phyloP scores from a whole-genome alignment of 108 stramenopile species.

The Skeletonema grethae region DNA sequence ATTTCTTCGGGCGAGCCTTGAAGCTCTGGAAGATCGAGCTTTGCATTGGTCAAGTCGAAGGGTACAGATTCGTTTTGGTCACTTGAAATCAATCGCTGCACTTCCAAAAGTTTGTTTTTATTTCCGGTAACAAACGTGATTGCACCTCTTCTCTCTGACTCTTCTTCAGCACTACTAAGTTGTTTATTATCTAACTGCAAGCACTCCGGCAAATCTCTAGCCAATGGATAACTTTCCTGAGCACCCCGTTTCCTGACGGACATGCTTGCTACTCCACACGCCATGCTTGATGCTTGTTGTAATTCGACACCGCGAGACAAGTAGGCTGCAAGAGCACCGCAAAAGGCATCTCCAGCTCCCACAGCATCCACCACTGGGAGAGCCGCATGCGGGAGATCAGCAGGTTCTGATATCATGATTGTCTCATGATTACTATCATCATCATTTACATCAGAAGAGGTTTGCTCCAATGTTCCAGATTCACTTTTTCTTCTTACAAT shows the following conservation, averaged over 20 bases:
- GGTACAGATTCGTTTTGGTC: slow-evolving; percentile 14
- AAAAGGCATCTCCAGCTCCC: slow-evolving; percentile 89
- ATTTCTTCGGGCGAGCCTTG: slow-evolving; percentile 88
- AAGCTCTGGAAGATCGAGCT: slow-evolving; percentile 68
- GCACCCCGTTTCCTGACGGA: slow-evolving; percentile 81
- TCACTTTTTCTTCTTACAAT: slow-evolving; percentile 51
- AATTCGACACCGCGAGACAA: slow-evolving; percentile 64
- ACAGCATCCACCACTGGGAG: slow-evolving; percentile 81
- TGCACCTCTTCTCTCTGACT: slow-evolving; percentile 8
- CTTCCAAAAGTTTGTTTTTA: slow-evolving; percentile 91
- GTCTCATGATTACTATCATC: slow-evolving; percentile 27
- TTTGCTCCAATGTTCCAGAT: not conserved
- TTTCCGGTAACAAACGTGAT: slow-evolving; percentile 94
- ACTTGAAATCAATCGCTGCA: slow-evolving; percentile 55
- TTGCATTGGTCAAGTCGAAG: slow-evolving; percentile 49
- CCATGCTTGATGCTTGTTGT: slow-evolving; percentile 58
- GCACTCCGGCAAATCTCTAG: slow-evolving; percentile 68
- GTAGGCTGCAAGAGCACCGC: slow-evolving; percentile 76
- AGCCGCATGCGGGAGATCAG: slow-evolving; percentile 58
- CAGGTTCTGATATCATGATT: slow-evolving; percentile 55
- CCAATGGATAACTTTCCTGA: slow-evolving; percentile 70
- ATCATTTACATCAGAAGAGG: not conserved
- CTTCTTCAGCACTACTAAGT: not conserved
- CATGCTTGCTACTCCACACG: slow-evolving; percentile 87
- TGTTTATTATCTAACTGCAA: slow-evolving; percentile 36